Base-by-base conservation (phyloP, 139 green algal species). In the Chlamydomonas sp. region DNA sequence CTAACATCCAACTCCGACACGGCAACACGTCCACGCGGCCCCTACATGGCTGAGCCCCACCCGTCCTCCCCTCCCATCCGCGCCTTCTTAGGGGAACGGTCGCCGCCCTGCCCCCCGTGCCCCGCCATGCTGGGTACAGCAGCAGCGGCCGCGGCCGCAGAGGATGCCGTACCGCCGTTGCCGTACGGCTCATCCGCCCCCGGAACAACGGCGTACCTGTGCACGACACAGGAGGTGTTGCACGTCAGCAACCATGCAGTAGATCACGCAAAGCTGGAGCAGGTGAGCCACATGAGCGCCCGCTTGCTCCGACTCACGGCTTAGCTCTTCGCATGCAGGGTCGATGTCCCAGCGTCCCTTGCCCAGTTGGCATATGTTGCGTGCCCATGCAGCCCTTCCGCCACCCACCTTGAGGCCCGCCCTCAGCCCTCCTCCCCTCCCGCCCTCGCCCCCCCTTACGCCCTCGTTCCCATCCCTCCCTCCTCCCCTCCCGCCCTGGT, bases 171-270 rank as follows among this genome's bases (percentile, higher is more conserved):
- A 5, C 69, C 69, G 14, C 83, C 83, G 73, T 81, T 87, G 31
- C 73, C 83, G 83, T 76, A 87, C 62, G 83, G 61, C 83, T 80
- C 83, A 14, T 88, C 84, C 6, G 63, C 75, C 17, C 75, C 84
- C 0, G 84, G 84, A 63, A 88, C 84, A n/a, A 88, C 84, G 1
- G 84, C 84, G 66, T 88, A 88, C 75, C 84, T 88, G 75, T 63
- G 31, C 66, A 14, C 66, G 10, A 14, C 66, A 1, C 5, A 63
- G 9, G 75, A 4, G 57, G 75, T 7, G 57, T 18, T n/a, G 61
- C 5, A 18, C 5, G 0, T 18, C 9, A 16, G 18, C 73, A 78
- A 18, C 4, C 20, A 78, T 3, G 61, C n/a, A n/a, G 20, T 61
- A 60, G n/a, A 2, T 15, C 18, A 12, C n/a, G n/a, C n/a, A 60